Evolutionary conservation across 352 stramenopile genomes (phyloP), one percentile per base, ranked within the genome.

Genomic region (Pythium brachiatum): DNA sequence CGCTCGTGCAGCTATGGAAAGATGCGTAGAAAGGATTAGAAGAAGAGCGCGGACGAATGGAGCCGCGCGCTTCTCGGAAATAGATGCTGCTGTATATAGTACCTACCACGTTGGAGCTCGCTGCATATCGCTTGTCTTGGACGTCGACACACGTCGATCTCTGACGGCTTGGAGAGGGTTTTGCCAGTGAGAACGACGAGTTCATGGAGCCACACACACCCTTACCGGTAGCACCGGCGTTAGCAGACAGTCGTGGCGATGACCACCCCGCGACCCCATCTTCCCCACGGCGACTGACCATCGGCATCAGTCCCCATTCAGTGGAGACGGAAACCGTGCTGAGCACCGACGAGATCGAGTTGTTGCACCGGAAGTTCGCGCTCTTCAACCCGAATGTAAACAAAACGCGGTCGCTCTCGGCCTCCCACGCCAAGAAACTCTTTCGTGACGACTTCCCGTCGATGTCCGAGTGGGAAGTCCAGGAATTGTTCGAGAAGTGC

Each of bases 391-490:
- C 66, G 23, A 64, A 69, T 38, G 55, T 41, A 51, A 64, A 73
- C 66, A 84, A 72, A 58, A 53, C 66, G 3, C 64, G 73, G 23
- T 67, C 69, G 36, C 53, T 90, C 9, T 59, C 76, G 8, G 53
- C 73, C 18, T 54, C 62, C n/a, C 67, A 83, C 20, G 81, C 81
- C 1, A 76, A 73, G n/a, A 75, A 79, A 57, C 72, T 90, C 18
- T 88, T 88, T 36, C 70, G 75, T 46, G 78, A 88, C 39, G 78
- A 90, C 27, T 87, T 86, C 44, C 78, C 78, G 9, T 68, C 70
- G 20, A 61, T 90, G 0, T 90, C 81, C 7, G 75, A 88, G 38
- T 84, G 74, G 71, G 78, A 90, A 48, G 72, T 83, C 12, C 73
- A 83, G 50, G 69, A 77, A 15, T 64, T 88, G 41, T 83, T 90